A percentile compares a stretch with the other conserved stretches of the same genome.
Conservation (phyloP, 106 monocot species). For the Dendrobium nobile region DNA sequence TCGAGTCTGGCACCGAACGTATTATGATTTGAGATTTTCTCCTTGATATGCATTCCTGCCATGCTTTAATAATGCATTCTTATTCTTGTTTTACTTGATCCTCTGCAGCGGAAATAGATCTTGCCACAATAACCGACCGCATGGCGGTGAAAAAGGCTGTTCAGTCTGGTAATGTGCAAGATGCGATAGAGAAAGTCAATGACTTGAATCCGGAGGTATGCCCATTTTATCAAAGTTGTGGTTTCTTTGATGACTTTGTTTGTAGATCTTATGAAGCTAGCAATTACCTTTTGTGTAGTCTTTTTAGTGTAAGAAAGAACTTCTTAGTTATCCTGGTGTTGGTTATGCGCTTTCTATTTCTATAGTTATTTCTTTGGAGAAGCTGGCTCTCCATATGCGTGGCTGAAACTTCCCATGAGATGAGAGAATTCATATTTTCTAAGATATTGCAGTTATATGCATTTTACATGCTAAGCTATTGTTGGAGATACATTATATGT, state of each 20-base stretch:
- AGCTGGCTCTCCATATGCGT: background rate
- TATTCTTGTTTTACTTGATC: background rate
- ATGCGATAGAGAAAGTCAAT: conserved; percentile 94
- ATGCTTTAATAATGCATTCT: background rate
- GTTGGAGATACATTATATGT: background rate
- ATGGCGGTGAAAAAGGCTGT: conserved; percentile 96
- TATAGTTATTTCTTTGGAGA: background rate
- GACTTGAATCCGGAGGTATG: conserved; percentile 87
- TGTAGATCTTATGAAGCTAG: background rate
- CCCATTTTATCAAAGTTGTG: background rate
- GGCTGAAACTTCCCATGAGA: background rate
- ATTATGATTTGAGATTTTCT: conserved; percentile 9
- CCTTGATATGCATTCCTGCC: background rate
- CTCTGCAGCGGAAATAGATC: conserved; percentile 72
- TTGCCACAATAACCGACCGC: conserved; percentile 82
- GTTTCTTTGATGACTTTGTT: background rate
- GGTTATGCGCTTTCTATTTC: no score
- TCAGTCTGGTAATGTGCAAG: conserved; percentile 83
- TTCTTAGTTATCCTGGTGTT: no score
- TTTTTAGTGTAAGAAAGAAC: background rate
- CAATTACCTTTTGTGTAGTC: background rate
- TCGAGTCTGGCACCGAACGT: conserved; percentile 63
- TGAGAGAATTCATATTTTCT: background rate
- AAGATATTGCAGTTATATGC: background rate
- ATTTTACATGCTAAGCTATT: background rate